These are phyloP conservation scores for Ascochyta koolunga DNA, from an alignment of 2,329 filamentous ascomycete species.

Conservation along the genomic window DNA sequence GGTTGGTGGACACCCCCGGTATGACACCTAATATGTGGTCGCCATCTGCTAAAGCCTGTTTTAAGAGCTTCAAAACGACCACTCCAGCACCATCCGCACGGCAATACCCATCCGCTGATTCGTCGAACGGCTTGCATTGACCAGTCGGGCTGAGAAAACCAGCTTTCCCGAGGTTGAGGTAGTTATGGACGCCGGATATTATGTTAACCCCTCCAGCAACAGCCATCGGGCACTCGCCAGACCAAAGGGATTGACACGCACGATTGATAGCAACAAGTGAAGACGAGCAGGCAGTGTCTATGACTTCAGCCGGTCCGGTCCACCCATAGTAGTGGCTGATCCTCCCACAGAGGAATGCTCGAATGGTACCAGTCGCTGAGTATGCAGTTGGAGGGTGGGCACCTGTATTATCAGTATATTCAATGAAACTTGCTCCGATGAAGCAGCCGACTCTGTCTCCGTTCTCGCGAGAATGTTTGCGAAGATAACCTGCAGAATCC, in stretches of 20 bases:
- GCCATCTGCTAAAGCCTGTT: conserved; percentile 57
- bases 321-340: conserved; percentile 35
- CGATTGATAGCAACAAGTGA: conserved; percentile 27
- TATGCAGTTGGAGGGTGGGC: conserved; percentile 34
- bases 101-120: conserved; percentile 59
- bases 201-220: conserved; percentile 48
- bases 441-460: conserved; percentile 37
- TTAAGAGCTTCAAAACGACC: conserved; percentile 57
- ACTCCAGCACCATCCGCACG: conserved; percentile 56
- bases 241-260: conserved; percentile 34
- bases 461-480: conserved; percentile 2
- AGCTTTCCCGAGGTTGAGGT: conserved; percentile 44
- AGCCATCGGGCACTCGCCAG: conserved; percentile 33
- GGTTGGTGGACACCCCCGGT: conserved; percentile 16
- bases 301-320: conserved; percentile 26
- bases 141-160: conserved; percentile 54
- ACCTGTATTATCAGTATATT: conserved; percentile 43
- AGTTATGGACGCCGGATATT: conserved; percentile 36
- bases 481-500: conserved; percentile 38
- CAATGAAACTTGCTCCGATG: conserved; percentile 32
- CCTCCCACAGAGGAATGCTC: conserved; percentile 25
- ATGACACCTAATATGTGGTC: conserved; percentile 56
- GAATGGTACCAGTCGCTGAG: conserved; percentile 25
- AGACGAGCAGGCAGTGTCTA: conserved; percentile 47
- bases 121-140: conserved; percentile 51